These are phyloP conservation scores for Russula brevipes DNA, from an alignment of 768 basidiomycete genomes.

Conservation along the genomic window DNA sequence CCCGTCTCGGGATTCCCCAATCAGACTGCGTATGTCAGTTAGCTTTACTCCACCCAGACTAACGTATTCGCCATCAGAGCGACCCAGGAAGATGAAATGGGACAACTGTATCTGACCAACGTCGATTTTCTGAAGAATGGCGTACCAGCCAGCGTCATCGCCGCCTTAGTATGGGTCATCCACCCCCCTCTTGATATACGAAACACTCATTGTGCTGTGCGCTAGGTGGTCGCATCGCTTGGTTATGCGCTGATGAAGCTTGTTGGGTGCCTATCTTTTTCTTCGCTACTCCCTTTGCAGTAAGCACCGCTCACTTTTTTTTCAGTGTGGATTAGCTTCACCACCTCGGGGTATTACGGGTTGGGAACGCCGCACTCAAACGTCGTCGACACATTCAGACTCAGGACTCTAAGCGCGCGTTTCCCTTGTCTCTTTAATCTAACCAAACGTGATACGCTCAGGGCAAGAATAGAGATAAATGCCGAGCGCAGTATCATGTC, in stretches of 20 bases:
- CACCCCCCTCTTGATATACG: constrained; percentile 8
- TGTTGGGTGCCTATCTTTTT: constrained; percentile 49
- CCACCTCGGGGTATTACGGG: not conserved
- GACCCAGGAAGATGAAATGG: constrained; percentile 92
- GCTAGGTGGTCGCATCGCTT: constrained; percentile 76
- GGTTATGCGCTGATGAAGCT: constrained; percentile 73
- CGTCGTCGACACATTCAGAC: not conserved
- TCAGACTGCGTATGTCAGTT: constrained; percentile 77
- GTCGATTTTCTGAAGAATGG: constrained; percentile 92
- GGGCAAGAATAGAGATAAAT: not conserved
- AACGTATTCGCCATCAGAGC: constrained; percentile 43
- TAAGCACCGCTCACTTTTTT: not conserved
- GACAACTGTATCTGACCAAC: constrained; percentile 78
- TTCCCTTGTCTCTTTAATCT: constrained; percentile 8
- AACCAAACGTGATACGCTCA: constrained; percentile 10
- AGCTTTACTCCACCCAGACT: not conserved
- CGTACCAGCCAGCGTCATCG: constrained; percentile 88
- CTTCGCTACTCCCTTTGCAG: not conserved
- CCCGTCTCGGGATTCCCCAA: constrained; percentile 99
- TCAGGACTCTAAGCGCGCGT: not conserved
- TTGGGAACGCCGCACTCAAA: not conserved
- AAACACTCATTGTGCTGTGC: not conserved
- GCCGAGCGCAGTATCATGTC: not conserved
- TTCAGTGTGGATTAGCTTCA: constrained; percentile 8
- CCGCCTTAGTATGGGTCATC: constrained; percentile 56